Evolutionary conservation across 768 basidiomycete species (phyloP).

Genomic region (Rhodotorula toruloides): DNA sequence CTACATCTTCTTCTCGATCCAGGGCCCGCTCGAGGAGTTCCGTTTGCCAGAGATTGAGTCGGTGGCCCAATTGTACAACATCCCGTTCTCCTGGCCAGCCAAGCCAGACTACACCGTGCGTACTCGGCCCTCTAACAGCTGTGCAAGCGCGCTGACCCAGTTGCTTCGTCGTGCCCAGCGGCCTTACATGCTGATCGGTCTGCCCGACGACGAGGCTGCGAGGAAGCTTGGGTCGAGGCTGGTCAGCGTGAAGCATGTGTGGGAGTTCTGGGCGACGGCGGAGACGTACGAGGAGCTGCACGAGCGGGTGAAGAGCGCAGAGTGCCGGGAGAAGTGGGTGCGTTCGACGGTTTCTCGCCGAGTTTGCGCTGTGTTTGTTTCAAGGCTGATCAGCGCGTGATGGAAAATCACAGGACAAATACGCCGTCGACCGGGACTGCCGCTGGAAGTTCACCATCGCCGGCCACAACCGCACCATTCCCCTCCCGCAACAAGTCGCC

Average conservation of each 20-base stretch:
- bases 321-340: conserved; percentile 14
- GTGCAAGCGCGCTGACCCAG: background rate
- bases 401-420: conserved; percentile 55
- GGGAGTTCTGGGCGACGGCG: conserved; percentile 32
- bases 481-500: conserved; percentile 11
- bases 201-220: conserved; percentile 70
- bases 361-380: background rate
- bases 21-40: conserved; percentile 32
- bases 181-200: conserved; percentile 68
- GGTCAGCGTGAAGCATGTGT: conserved; percentile 71
- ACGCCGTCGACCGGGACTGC: conserved; percentile 54
- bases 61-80: conserved; percentile 5
- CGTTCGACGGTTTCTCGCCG: too few species aligned
- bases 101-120: conserved; percentile 31
- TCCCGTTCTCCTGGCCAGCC: conserved; percentile 16
- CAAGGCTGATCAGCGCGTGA: background rate
- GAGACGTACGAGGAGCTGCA: conserved; percentile 64
- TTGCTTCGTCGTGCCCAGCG: conserved; percentile 41
- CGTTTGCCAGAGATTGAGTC: conserved; percentile 31
- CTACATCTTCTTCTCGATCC: conserved; percentile 6
- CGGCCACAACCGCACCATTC: conserved; percentile 45
- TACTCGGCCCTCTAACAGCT: background rate
- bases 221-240: conserved; percentile 67
- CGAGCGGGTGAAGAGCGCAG: conserved; percentile 48
- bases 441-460: conserved; percentile 77